Percentiles rank a stretch among this genome's conserved stretches.
These are phyloP conservation scores for Viridothelium virens DNA, from an alignment of 495 filamentous ascomycete species.

Conservation along the genomic window DNA sequence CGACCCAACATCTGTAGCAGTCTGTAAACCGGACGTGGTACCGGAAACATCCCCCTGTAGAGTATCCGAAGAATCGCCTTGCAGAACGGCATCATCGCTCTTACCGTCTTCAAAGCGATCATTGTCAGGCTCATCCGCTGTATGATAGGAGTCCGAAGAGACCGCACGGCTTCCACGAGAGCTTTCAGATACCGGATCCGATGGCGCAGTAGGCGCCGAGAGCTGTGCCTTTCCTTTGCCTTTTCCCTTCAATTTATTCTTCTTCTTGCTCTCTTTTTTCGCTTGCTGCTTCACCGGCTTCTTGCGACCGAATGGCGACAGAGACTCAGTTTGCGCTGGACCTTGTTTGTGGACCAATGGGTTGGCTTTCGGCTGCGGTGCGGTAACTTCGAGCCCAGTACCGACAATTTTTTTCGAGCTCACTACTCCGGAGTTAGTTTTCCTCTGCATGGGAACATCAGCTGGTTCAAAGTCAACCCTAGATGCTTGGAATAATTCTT, in stretches of 20 bases:
- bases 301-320: constrained; percentile 5
- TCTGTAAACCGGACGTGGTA: not conserved
- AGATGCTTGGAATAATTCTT: too few relatives aligned
- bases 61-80: too few relatives aligned
- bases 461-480: too few relatives aligned
- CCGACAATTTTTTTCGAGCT: too few relatives aligned
- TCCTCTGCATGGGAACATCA: too few relatives aligned
- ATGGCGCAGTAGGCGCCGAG: not conserved
- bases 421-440: too few relatives aligned
- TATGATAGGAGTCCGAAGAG: constrained; percentile 7
- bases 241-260: constrained; percentile 1
- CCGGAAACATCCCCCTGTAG: not conserved
- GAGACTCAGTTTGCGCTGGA: constrained; percentile 1
- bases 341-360: not conserved
- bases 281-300: not conserved
- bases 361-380: not conserved
- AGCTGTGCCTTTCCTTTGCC: not conserved
- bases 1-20: not conserved
- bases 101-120: constrained; percentile 2
- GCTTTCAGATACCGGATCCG: not conserved
- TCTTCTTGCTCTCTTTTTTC: not conserved
- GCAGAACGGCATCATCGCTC: not conserved
- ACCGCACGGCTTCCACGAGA: constrained; percentile 6
- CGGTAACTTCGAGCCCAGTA: too few relatives aligned
- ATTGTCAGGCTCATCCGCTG: not conserved